These are phyloP conservation scores for Aureobasidium namibiae DNA, from an alignment of 2,329 filamentous ascomycete genomes.

Conservation along the genomic window DNA sequence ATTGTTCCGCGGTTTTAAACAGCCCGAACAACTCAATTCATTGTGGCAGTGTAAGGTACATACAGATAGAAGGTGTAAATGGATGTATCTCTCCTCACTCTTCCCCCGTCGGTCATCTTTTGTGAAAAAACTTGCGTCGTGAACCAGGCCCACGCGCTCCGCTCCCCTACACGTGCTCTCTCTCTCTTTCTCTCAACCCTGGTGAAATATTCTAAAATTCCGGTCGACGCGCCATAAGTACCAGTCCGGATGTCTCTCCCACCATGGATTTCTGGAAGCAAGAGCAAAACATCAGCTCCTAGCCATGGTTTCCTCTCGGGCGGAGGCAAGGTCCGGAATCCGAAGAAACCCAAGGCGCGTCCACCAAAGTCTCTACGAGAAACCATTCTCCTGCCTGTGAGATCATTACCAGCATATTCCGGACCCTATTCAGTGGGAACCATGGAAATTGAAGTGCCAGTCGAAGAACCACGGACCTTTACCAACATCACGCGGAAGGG, in stretches of 20 bases:
- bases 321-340: slow-evolving; percentile 29
- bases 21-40: background rate
- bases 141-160: background rate
- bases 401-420: slow-evolving; percentile 42
- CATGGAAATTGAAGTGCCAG: slow-evolving; percentile 51
- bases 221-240: background rate
- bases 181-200: background rate
- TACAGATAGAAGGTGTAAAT: background rate
- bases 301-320: background rate
- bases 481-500: slow-evolving; percentile 43
- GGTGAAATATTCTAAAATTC: background rate
- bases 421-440: slow-evolving; percentile 41
- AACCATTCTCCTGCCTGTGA: slow-evolving; percentile 35
- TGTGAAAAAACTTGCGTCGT: background rate
- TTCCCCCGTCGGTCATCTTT: background rate
- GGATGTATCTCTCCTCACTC: background rate
- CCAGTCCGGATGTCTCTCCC: background rate
- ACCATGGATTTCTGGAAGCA: slow-evolving; percentile 11
- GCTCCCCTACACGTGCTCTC: background rate
- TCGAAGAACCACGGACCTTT: slow-evolving; percentile 37
- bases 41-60: background rate
- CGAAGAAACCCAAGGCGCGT: slow-evolving; percentile 41
- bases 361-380: slow-evolving; percentile 42
- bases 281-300: background rate
- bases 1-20: background rate